These are phyloP conservation scores for Ganoderma leucocontextum DNA, from an alignment of 1,284 basidiomycete genomes.

Conservation along the genomic window DNA sequence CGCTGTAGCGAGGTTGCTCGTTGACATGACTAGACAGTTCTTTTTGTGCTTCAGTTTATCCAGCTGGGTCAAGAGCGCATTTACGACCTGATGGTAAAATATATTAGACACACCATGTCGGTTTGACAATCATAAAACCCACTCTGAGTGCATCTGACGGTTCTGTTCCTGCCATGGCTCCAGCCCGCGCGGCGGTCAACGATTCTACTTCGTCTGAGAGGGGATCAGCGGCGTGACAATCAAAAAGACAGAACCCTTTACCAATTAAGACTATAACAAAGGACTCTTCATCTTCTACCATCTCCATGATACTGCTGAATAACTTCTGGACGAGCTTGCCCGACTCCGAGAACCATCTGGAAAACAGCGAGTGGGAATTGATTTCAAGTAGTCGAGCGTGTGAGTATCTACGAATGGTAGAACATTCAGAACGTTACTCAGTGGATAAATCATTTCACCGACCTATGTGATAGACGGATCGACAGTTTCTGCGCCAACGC, in stretches of 20 bases:
- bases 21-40: conserved; percentile 97
- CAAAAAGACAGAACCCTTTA: conserved; percentile 39
- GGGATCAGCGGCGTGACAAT: neutral
- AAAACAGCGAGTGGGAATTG: conserved; percentile 96
- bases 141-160: conserved; percentile 95
- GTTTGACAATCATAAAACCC: conserved; percentile 34
- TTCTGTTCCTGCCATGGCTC: conserved; percentile 94
- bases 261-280: conserved; percentile 97
- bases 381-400: conserved; percentile 93
- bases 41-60: conserved; percentile 94
- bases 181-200: conserved; percentile 91
- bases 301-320: conserved; percentile 88
- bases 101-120: neutral
- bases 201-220: conserved; percentile 93
- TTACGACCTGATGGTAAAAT: conserved; percentile 79
- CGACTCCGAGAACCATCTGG: conserved; percentile 98
- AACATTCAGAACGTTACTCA: neutral
- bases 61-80: conserved; percentile 95
- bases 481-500: conserved; percentile 96
- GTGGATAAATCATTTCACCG: conserved; percentile 30
- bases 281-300: conserved; percentile 88
- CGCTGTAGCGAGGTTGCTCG: conserved; percentile 93
- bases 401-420: conserved; percentile 68
- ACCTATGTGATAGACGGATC: conserved; percentile 88
- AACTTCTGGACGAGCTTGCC: conserved; percentile 97